Evolutionary conservation across 306 rosid genomes (phyloP).

Genomic region (Quercus bicolor): DNA sequence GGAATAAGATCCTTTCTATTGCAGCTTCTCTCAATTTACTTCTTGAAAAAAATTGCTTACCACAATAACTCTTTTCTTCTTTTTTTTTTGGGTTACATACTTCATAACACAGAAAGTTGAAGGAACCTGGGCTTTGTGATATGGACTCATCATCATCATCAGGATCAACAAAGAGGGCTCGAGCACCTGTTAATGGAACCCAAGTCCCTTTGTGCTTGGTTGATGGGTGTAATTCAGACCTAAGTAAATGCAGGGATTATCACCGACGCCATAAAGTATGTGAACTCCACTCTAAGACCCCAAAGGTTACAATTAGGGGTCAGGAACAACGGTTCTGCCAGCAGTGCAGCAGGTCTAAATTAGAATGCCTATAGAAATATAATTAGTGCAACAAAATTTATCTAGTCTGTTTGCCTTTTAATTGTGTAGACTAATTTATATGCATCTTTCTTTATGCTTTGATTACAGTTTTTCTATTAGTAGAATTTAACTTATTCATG

Average conservation of each 20-base stretch:
- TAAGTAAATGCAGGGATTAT: constrained; percentile 78
- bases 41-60: not conserved
- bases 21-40: not conserved
- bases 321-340: constrained; percentile 86
- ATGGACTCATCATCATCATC: constrained; percentile 32
- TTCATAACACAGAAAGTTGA: constrained; percentile 1
- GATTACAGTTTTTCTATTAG: too few species aligned
- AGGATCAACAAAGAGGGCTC: constrained; percentile 51
- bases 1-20: not conserved
- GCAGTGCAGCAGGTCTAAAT: constrained; percentile 84
- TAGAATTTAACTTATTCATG: not conserved
- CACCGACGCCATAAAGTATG: constrained; percentile 82
- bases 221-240: constrained; percentile 76
- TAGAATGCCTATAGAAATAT: not conserved
- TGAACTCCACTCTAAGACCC: constrained; percentile 76
- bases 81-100: not conserved
- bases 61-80: not conserved
- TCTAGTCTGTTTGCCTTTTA: not conserved
- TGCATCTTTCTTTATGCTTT: too few species aligned
- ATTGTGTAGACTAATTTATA: not conserved
- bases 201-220: constrained; percentile 60
- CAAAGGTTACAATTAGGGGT: constrained; percentile 61
- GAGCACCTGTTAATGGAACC: constrained; percentile 37
- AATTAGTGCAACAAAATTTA: not conserved
- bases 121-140: constrained; percentile 6